A percentile compares a stretch with the other conserved stretches of the same genome.
phyloP scores from a whole-genome alignment of 2,329 filamentous ascomycete species.

The Coniochaeta ligniaria region DNA sequence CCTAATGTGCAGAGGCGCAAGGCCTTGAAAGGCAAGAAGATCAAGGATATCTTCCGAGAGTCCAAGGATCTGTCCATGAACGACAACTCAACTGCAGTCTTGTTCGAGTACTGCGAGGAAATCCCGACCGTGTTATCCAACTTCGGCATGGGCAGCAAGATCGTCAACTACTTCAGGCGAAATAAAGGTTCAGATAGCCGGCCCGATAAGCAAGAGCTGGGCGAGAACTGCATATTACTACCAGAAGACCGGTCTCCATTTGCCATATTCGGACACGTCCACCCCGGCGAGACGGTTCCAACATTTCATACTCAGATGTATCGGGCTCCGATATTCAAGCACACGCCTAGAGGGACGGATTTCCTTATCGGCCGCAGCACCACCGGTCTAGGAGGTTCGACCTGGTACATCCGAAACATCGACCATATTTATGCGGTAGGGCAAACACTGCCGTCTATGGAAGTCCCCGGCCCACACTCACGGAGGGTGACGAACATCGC shows the following conservation, averaged over 20 bases:
- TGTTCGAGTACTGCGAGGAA: constrained; percentile 95
- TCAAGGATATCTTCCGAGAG: constrained; percentile 69
- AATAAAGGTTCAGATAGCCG: constrained; percentile 67
- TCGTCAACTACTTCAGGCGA: constrained; percentile 94
- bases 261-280: constrained; percentile 87
- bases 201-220: constrained; percentile 74
- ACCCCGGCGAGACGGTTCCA: constrained; percentile 82
- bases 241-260: constrained; percentile 96
- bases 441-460: constrained; percentile 84
- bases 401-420: constrained; percentile 80
- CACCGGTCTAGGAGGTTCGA: constrained; percentile 69
- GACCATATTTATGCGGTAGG: constrained; percentile 89
- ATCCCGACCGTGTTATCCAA: constrained; percentile 87
- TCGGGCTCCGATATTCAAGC: constrained; percentile 86
- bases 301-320: constrained; percentile 96
- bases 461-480: constrained; percentile 89
- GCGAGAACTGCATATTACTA: constrained; percentile 80
- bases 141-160: constrained; percentile 92
- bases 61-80: constrained; percentile 79
- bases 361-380: constrained; percentile 81
- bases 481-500: constrained; percentile 94
- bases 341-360: constrained; percentile 69
- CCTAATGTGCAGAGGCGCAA: constrained; percentile 70
- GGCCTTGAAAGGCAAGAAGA: constrained; percentile 70
- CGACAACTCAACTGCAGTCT: constrained; percentile 80